Conservation (phyloP, 1,284 basidiomycete species). For the Ganoderma leucocontextum region DNA sequence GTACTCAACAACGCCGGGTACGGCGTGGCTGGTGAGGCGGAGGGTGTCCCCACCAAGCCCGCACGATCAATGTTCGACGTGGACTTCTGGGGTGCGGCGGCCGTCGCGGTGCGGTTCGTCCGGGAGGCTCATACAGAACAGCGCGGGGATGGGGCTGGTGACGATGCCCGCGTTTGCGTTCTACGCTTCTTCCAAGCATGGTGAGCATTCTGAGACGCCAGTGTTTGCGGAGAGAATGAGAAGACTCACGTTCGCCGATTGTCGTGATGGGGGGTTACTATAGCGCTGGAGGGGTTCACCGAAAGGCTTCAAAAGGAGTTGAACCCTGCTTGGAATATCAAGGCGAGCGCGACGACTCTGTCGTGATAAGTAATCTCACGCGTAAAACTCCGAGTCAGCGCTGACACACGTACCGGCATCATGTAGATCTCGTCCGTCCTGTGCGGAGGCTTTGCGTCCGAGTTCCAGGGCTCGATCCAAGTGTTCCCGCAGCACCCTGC, state of each 20-base stretch:
- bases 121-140: constrained; percentile 44
- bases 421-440: constrained; percentile 26
- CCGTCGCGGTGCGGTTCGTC: constrained; percentile 48
- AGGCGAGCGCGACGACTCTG: constrained; percentile 26
- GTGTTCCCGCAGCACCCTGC: constrained; percentile 26
- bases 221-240: neutral
- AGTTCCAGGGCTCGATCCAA: constrained; percentile 1
- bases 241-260: neutral
- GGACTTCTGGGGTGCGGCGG: constrained; percentile 49
- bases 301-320: constrained; percentile 40
- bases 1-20: constrained; percentile 53
- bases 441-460: constrained; percentile 28
- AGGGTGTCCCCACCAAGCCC: constrained; percentile 41
- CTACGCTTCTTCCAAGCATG: constrained; percentile 42
- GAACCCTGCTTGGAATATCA: constrained; percentile 43
- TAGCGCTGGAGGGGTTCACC: constrained; percentile 48
- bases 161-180: constrained; percentile 38
- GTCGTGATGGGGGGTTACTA: neutral
- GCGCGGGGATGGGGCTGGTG: constrained; percentile 38
- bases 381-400: no score
- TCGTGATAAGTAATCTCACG: no score
- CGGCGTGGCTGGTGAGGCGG: constrained; percentile 34
- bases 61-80: constrained; percentile 47
- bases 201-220: constrained; percentile 25
- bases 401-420: neutral